These are phyloP conservation scores for Hemileccinum impolitum DNA, from an alignment of 768 basidiomycete genomes.

Conservation along the genomic window DNA sequence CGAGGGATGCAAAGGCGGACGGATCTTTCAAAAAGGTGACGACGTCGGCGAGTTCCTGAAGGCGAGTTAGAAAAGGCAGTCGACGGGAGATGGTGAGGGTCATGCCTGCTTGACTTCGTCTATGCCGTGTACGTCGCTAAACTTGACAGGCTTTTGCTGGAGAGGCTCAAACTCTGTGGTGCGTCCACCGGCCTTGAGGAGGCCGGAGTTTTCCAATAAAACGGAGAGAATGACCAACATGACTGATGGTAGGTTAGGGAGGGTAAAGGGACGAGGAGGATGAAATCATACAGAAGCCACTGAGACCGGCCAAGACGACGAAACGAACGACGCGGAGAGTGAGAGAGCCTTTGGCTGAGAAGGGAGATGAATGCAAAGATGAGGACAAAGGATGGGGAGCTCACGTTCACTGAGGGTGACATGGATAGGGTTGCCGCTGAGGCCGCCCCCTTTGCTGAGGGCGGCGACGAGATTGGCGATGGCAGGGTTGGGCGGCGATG, in stretches of 20 bases:
- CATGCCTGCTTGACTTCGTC: constrained; percentile 92
- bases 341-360: constrained; percentile 65
- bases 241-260: constrained; percentile 40
- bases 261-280: neutral
- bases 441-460: constrained; percentile 41
- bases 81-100: constrained; percentile 3
- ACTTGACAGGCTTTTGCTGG: constrained; percentile 80
- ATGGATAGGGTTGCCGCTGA: constrained; percentile 61
- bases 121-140: constrained; percentile 94
- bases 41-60: constrained; percentile 86
- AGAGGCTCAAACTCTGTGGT: constrained; percentile 81
- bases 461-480: constrained; percentile 42
- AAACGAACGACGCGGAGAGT: constrained; percentile 62
- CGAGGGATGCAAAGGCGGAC: constrained; percentile 81
- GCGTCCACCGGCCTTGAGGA: constrained; percentile 84
- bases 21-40: constrained; percentile 96
- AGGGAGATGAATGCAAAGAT: neutral
- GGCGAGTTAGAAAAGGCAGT: constrained; percentile 3
- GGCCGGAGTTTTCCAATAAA: constrained; percentile 88
- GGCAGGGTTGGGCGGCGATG: constrained; percentile 29
- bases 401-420: constrained; percentile 81
- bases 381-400: constrained; percentile 23
- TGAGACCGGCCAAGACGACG: constrained; percentile 50
- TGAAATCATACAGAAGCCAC: constrained; percentile 60
- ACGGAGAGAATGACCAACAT: constrained; percentile 84